These are phyloP conservation scores for Cercospora zeae-maydis DNA, from an alignment of 2,329 filamentous ascomycete species.

Conservation along the genomic window DNA sequence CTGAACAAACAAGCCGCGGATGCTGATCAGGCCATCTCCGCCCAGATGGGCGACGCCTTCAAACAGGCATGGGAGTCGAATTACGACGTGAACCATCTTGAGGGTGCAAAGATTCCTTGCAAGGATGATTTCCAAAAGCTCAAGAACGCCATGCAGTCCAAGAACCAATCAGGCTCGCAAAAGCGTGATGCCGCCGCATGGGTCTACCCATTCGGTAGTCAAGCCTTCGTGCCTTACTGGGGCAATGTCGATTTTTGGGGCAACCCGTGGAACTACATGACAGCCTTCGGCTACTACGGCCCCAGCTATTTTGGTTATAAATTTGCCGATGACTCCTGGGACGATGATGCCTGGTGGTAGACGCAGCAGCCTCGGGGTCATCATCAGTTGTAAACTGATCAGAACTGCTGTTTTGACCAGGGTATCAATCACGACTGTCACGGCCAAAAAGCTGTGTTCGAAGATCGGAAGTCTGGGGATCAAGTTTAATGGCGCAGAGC, in stretches of 20 bases:
- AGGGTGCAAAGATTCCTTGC: not conserved
- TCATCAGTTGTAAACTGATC: not conserved
- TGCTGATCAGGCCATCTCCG: not conserved
- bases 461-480: not conserved
- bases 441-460: not conserved
- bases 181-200: not conserved
- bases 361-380: not conserved
- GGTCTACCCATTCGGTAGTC: not conserved
- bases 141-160: not conserved
- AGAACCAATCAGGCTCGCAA: not conserved
- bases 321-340: not conserved
- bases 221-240: not conserved
- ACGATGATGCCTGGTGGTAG: too few relatives aligned
- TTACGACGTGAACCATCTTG: not conserved
- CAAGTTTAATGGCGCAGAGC: not conserved
- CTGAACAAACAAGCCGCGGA: not conserved
- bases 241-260: not conserved
- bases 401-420: not conserved
- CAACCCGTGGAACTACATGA: not conserved
- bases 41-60: not conserved
- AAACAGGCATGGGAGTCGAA: not conserved
- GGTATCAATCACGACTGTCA: not conserved
- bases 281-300: not conserved
- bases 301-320: not conserved
- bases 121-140: not conserved